phyloP scores from a whole-genome alignment of 1,284 basidiomycete genomes.

The Waitea zeae region DNA sequence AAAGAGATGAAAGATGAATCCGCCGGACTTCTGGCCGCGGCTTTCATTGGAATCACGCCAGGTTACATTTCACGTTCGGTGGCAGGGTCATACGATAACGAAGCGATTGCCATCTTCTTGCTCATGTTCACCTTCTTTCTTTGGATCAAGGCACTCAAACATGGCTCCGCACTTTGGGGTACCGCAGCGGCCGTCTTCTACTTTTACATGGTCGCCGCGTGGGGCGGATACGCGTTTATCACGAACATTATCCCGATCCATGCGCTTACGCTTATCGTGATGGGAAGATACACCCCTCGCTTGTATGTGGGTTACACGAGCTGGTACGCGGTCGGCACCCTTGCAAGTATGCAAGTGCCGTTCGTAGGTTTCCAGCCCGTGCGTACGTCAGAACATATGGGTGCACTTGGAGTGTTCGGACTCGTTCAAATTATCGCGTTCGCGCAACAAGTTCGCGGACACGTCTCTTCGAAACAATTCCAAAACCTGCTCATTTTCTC shows the following conservation, averaged over 20 bases:
- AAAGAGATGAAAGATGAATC: slow-evolving; percentile 89
- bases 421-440: slow-evolving; percentile 95
- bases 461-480: slow-evolving; percentile 91
- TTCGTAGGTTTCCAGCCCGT: slow-evolving; percentile 99
- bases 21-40: slow-evolving; percentile 91
- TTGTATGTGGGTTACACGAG: slow-evolving; percentile 93
- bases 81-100: slow-evolving; percentile 98
- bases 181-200: slow-evolving; percentile 90
- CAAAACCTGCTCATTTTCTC: slow-evolving; percentile 58
- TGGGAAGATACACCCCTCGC: slow-evolving; percentile 91
- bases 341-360: slow-evolving; percentile 97
- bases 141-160: slow-evolving; percentile 96
- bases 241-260: slow-evolving; percentile 99
- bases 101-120: slow-evolving; percentile 99
- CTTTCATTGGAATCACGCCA: slow-evolving; percentile 96
- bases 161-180: slow-evolving; percentile 85
- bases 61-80: slow-evolving; percentile 98
- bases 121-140: slow-evolving; percentile 98
- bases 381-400: slow-evolving; percentile 97
- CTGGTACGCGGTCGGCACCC: slow-evolving; percentile 95
- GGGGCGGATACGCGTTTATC: slow-evolving; percentile 99
- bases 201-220: slow-evolving; percentile 99
- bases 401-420: slow-evolving; percentile 94
- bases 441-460: slow-evolving; percentile 74
- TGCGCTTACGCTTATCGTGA: slow-evolving; percentile 80